Base-by-base conservation (phyloP, 371 early-diverging fungal species). In the Mucor mucedo region DNA sequence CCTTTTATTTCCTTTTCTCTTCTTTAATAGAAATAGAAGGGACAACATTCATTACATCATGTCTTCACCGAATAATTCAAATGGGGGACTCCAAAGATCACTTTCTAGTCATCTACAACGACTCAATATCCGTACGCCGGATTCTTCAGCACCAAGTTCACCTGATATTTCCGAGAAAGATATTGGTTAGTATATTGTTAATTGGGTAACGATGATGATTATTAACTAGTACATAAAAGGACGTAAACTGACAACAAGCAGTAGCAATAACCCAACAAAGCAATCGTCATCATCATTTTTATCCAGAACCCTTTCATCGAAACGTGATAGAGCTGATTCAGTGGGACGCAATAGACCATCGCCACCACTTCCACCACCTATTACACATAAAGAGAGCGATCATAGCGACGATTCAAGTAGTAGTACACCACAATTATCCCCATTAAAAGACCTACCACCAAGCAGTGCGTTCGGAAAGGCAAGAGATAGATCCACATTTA, bases 401-500 rank as follows among this genome's bases (percentile, higher is more conserved):
- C 42, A 70, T 56, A 72, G 70, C 30, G 74, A 73, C 45, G 74
- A 70, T 53, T 50, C 55, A 11, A 28, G 33, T 14, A 35, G 35
- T 21, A 47, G 52, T 30, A 50, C 60, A 39, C 57, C 65, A 32
- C 66, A 62, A 52, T 60, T 52, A 49, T 68, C 65, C 4, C 64
- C 65, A 13, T 50, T 42, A 6, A 73, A 73, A 66, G 70, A 66
- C 28, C 52, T 58, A 4, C 41, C 53, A 10, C 61, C 61, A 11
- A 73, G 68, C 55, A 63, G 69, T 13, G 57, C 69, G 10, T 54
- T 72, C 62, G 75, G 75, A n/a, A 76, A 76, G 55, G 59, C 79
- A n/a, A 75, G 77, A 48, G 80, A 80, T 58, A 68, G 80, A 47
- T 75, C 69, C 11, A 73, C 88, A 16, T 84, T 89, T 58, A 89